Evolutionary conservation across 2,329 filamentous ascomycete genomes (phyloP), one percentile per base, ranked within the genome.

Genomic region (Colletotrichum chlorophyti): DNA sequence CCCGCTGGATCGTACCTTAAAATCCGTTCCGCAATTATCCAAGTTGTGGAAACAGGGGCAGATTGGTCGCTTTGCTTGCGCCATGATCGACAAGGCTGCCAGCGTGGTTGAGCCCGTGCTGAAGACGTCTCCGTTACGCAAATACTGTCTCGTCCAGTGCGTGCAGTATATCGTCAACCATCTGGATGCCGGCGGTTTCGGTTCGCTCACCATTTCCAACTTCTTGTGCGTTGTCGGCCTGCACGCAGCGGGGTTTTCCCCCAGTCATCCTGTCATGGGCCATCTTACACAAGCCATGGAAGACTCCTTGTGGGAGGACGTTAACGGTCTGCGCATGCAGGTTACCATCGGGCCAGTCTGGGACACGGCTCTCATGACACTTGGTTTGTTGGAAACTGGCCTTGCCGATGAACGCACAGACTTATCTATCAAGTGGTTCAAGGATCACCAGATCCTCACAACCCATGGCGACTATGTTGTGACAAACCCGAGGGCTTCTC

Each of bases 391-490:
- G 0, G 51, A 53, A 17, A 47, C 41, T 9, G 51, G 51, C 3
- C 10, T 47, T 6, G 51, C 41, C 15, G 42, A 53, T 12, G 34
- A 40, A 6, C 31, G 51, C 0, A 32, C 41, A 5, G 51, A 53
- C 1, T 14, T 31, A 8, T 32, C 51, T 6, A 31, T 53, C 14
- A 40, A 53, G 19, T 53, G 51, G 51, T 53, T 53, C 34, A 53
- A 47, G 19, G 41, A 47, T 3, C 41, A 47, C 17, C 51, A 53
- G 26, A 53, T 53, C 14, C 34, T 53, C 14, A 40, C 38, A 24
- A 40, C 34, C 3, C 51, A 47, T n/a, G 51, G 51, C 32, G 51
- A 53, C 41, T 53, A 53, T 12, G 17, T 40, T 4, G 42, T 47
- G 7, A 47, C 19, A 0, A 47, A 47, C 1, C 41, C 41, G 1